These are phyloP conservation scores for Penicillium soppii DNA, from an alignment of 495 filamentous ascomycete species.

Conservation along the genomic window DNA sequence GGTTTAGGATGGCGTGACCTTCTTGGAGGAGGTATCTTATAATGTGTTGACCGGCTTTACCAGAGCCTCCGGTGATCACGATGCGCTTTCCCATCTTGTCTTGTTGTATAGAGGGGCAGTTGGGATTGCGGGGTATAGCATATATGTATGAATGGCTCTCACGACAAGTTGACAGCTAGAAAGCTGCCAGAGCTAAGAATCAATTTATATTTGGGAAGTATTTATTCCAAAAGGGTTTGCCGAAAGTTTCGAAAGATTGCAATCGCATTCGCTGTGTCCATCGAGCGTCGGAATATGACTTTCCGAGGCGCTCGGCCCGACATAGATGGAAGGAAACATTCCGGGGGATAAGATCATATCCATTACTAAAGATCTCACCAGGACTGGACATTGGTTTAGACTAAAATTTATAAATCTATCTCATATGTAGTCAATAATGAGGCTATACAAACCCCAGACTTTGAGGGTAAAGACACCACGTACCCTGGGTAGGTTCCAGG, in stretches of 20 bases:
- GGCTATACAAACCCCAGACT: too few relatives aligned
- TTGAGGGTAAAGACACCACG: too few relatives aligned
- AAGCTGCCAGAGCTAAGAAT: not conserved
- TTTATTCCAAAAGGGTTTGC: not conserved
- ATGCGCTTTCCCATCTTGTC: constrained; percentile 41
- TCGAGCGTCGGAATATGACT: constrained; percentile 1
- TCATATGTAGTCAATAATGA: too few relatives aligned
- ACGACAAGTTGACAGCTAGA: not conserved
- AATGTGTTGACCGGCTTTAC: constrained; percentile 58
- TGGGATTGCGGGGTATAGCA: constrained; percentile 17
- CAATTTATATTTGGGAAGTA: not conserved
- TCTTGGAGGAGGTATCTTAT: constrained; percentile 52
- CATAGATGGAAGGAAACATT: constrained; percentile 1
- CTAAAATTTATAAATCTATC: too few relatives aligned
- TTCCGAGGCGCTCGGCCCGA: constrained; percentile 2
- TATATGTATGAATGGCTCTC: not conserved
- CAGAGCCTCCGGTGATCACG: constrained; percentile 56
- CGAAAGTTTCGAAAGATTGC: not conserved
- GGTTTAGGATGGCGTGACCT: constrained; percentile 57
- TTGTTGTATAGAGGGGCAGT: not conserved
- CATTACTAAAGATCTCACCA: too few relatives aligned
- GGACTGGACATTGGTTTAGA: too few relatives aligned
- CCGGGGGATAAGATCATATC: not conserved
- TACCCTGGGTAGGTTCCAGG: too few relatives aligned
- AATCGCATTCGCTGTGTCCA: not conserved